Conservation (phyloP, 83 land plant genomes). For the Picea abies region DNA sequence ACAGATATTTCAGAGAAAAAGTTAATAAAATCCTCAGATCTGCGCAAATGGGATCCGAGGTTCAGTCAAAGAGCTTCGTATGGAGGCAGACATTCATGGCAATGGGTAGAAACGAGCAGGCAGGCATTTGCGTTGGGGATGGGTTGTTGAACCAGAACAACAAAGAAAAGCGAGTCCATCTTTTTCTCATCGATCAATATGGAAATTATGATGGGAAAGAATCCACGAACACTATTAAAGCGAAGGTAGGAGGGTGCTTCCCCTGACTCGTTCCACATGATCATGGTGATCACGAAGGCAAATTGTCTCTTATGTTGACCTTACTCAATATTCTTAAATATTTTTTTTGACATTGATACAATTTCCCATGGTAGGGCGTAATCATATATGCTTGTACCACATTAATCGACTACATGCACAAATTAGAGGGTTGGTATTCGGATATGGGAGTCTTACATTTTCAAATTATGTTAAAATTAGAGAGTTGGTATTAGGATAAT, state of each 20-base stretch:
- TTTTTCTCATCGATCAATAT: neutral
- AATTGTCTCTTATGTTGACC: neutral
- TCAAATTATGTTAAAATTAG: too few species aligned
- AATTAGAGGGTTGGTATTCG: too few species aligned
- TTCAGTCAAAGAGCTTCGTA: neutral
- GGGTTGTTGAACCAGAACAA: neutral
- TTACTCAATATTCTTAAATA: too few species aligned
- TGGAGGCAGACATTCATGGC: neutral
- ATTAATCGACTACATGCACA: too few species aligned
- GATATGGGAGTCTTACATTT: too few species aligned
- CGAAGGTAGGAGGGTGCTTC: neutral
- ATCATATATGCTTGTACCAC: too few species aligned
- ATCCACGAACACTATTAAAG: too few species aligned
- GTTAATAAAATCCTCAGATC: neutral
- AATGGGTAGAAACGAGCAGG: neutral
- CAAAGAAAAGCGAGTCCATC: neutral
- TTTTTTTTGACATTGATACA: too few species aligned
- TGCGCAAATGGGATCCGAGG: neutral
- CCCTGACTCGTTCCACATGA: too few species aligned
- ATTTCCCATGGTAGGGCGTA: too few species aligned
- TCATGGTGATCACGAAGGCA: neutral
- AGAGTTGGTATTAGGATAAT: too few species aligned
- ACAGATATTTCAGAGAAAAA: neutral
- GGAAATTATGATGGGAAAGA: neutral
- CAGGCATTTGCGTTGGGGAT: neutral